These are phyloP conservation scores for Myxozyma monticola DNA, from an alignment of 805 yeast genomes.

Conservation along the genomic window DNA sequence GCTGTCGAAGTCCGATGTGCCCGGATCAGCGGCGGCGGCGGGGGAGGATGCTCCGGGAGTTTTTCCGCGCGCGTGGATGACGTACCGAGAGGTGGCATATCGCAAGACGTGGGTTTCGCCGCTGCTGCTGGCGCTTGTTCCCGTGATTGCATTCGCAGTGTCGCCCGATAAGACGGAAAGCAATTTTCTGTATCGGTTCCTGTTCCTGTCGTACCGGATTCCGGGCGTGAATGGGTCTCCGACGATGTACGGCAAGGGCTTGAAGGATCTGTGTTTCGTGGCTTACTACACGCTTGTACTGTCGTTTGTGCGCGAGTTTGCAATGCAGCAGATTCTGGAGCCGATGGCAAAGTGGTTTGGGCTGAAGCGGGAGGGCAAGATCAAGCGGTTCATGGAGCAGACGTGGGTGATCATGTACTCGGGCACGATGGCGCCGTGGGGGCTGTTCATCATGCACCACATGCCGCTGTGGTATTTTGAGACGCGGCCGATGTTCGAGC, in stretches of 20 bases:
- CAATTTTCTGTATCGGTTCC: conserved; percentile 22
- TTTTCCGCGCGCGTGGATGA: conserved; percentile 41
- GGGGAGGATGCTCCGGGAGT: neutral
- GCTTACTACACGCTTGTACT: conserved; percentile 79
- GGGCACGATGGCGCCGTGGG: conserved; percentile 78
- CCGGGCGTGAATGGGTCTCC: conserved; percentile 32
- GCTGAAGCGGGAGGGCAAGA: conserved; percentile 53
- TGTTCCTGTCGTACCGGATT: conserved; percentile 37
- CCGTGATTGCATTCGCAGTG: conserved; percentile 7
- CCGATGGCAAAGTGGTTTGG: conserved; percentile 67
- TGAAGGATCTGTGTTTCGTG: conserved; percentile 76
- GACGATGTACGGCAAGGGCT: conserved; percentile 76
- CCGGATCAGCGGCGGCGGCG: neutral
- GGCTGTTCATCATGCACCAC: conserved; percentile 81
- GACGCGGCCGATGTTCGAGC: conserved; percentile 74
- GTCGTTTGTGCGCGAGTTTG: conserved; percentile 86
- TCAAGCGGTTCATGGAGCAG: conserved; percentile 89
- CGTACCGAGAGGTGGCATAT: conserved; percentile 58
- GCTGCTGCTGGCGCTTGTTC: conserved; percentile 15
- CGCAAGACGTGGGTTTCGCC: conserved; percentile 59
- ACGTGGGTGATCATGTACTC: conserved; percentile 80
- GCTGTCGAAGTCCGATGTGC: conserved; percentile 15
- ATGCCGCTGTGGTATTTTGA: conserved; percentile 88
- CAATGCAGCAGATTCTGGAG: conserved; percentile 75
- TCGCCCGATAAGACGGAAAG: conserved; percentile 3